Percentiles rank a stretch among this genome's conserved stretches.
phyloP scores from a whole-genome alignment of 2,329 filamentous ascomycete genomes.

The Paramyrothecium roridum region DNA sequence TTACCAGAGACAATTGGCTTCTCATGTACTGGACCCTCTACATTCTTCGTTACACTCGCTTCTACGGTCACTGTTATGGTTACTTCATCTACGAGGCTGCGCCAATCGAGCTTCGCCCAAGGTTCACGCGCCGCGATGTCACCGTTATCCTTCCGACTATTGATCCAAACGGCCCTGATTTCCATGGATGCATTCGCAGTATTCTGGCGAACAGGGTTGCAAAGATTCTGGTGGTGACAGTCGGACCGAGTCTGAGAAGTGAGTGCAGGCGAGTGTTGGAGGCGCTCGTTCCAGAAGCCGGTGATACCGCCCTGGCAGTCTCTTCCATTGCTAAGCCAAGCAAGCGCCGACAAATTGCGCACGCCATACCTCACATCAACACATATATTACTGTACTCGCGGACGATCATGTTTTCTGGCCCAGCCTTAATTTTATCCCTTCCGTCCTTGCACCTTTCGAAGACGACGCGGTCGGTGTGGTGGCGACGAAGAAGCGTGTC shows the following conservation, averaged over 20 bases:
- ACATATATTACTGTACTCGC: conserved; percentile 42
- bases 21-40: too few relatives aligned
- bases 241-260: conserved; percentile 24
- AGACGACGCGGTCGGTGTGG: conserved; percentile 45
- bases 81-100: too few relatives aligned
- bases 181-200: conserved; percentile 36
- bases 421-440: conserved; percentile 31
- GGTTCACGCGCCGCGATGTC: conserved; percentile 37
- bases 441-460: conserved; percentile 40
- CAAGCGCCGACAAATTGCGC: conserved; percentile 46
- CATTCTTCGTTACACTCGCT: too few relatives aligned
- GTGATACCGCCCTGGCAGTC: conserved; percentile 22
- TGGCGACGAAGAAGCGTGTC: conserved; percentile 55
- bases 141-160: conserved; percentile 52
- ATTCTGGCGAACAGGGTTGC: conserved; percentile 35
- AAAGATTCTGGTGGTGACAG: conserved; percentile 41
- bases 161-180: conserved; percentile 35
- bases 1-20: too few relatives aligned
- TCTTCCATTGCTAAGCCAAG: conserved; percentile 29
- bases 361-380: conserved; percentile 30
- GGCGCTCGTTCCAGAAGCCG: conserved; percentile 3
- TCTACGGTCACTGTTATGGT: too few relatives aligned
- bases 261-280: conserved; percentile 12
- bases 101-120: too few relatives aligned
- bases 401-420: conserved; percentile 55